Conservation (phyloP, 2,329 filamentous ascomycete species). For the Penicillium psychrosexuale region DNA sequence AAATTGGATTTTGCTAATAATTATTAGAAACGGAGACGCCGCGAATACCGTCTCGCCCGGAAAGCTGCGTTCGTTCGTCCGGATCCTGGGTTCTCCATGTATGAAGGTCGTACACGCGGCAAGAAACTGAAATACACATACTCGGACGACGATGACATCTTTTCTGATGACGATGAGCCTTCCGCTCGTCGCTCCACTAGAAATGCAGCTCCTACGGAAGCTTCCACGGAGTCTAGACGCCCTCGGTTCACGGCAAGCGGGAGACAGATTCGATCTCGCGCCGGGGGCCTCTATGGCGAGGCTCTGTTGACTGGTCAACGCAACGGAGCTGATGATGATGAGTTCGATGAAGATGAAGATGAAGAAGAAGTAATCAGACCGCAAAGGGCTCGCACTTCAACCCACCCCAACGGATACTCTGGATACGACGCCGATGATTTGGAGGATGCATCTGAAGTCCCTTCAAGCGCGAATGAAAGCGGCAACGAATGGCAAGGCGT, state of each 20-base stretch:
- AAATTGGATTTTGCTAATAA: constrained; percentile 14
- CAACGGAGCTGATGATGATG: constrained; percentile 40
- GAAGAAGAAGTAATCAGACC: constrained; percentile 42
- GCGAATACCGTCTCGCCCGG: constrained; percentile 83
- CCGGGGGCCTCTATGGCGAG: constrained; percentile 56
- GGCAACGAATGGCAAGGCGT: constrained; percentile 70
- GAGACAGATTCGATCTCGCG: constrained; percentile 64
- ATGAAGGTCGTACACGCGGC: constrained; percentile 92
- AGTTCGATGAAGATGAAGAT: constrained; percentile 38
- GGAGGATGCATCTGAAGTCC: constrained; percentile 64
- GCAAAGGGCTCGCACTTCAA: constrained; percentile 38
- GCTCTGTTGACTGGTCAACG: constrained; percentile 55
- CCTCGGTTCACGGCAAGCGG: constrained; percentile 77
- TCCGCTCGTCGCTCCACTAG: constrained; percentile 64
- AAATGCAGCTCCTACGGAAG: constrained; percentile 66
- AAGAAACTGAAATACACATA: constrained; percentile 97
- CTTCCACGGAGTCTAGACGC: constrained; percentile 65
- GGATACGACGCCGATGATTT: constrained; percentile 61
- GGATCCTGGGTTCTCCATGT: constrained; percentile 85
- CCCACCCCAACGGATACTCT: constrained; percentile 39
- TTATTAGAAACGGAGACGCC: constrained; percentile 77
- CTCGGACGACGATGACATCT: constrained; percentile 79
- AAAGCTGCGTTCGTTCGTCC: constrained; percentile 85
- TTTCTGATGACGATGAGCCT: constrained; percentile 60
- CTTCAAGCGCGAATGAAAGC: constrained; percentile 54